Evolutionary conservation across 176 grass and related monocot species (phyloP).

Genomic region (Paspalum vaginatum): DNA sequence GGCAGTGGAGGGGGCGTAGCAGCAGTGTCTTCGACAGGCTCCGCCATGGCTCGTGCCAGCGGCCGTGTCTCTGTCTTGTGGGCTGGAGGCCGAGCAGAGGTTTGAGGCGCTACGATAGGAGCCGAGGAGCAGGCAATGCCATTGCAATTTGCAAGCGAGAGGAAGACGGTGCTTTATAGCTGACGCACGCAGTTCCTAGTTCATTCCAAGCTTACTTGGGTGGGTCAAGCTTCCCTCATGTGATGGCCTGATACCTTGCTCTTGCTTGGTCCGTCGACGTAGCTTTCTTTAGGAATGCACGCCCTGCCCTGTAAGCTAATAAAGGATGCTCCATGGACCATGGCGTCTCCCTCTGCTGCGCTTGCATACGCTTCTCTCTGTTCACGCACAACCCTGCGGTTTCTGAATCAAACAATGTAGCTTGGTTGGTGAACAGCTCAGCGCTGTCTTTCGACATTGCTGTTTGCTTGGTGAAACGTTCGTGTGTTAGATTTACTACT

Average conservation of each 20-base stretch:
- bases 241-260: not conserved
- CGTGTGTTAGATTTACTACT: not conserved
- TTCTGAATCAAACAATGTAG: not conserved
- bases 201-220: not conserved
- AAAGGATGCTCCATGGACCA: not conserved
- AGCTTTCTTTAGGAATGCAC: constrained; percentile 10
- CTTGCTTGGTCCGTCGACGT: not conserved
- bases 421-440: not conserved
- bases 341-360: not conserved
- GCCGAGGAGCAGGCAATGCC: not conserved
- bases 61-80: not conserved
- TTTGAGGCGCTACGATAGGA: not conserved
- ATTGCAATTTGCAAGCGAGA: not conserved
- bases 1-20: not conserved
- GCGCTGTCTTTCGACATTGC: not conserved
- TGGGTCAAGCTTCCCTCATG: not conserved
- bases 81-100: not conserved
- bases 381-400: no score
- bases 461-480: not conserved
- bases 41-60: constrained; percentile 15
- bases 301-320: not conserved
- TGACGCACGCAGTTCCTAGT: not conserved
- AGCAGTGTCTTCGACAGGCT: not conserved
- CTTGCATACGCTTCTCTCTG: not conserved
- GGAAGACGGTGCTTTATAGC: not conserved